Percentiles rank a stretch among this genome's conserved stretches.
These are phyloP conservation scores for Fusarium sp. DNA, from an alignment of 2,329 filamentous ascomycete species.

Conservation along the genomic window DNA sequence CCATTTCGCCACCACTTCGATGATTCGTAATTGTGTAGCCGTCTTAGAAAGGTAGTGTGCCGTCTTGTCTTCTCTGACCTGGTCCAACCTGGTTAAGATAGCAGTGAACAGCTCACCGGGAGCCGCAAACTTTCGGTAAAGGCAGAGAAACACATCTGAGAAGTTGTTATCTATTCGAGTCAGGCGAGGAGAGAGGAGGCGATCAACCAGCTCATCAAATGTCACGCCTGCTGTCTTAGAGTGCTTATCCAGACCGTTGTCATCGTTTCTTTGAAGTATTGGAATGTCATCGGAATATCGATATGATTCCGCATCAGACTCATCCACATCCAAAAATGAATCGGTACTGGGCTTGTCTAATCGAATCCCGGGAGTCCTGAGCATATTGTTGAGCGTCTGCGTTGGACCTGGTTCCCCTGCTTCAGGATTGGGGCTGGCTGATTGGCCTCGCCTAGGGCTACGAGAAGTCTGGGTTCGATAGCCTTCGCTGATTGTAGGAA, in stretches of 20 bases:
- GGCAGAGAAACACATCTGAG: constrained; percentile 85
- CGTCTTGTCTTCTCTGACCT: constrained; percentile 72
- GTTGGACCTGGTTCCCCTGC: constrained; percentile 38
- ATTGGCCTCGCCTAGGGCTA: constrained; percentile 48
- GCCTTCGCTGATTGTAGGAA: constrained; percentile 57
- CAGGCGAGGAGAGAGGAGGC: constrained; percentile 83
- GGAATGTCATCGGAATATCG: constrained; percentile 75
- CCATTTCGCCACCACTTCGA: constrained; percentile 89
- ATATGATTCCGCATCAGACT: constrained; percentile 75
- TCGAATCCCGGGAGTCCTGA: constrained; percentile 64
- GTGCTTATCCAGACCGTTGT: constrained; percentile 65
- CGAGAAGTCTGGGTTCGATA: constrained; percentile 49
- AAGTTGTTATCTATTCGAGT: constrained; percentile 93
- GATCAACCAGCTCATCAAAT: constrained; percentile 83
- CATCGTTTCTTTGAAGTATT: constrained; percentile 73
- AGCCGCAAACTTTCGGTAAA: constrained; percentile 93
- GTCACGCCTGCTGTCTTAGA: constrained; percentile 64
- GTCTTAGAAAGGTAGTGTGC: constrained; percentile 80
- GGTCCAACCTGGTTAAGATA: constrained; percentile 81
- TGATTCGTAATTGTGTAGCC: constrained; percentile 82
- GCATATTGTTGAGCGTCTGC: constrained; percentile 62
- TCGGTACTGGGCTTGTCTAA: constrained; percentile 61
- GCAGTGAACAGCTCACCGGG: constrained; percentile 82
- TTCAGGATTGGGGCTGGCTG: constrained; percentile 30
- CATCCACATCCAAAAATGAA: constrained; percentile 75